Base-by-base conservation (phyloP, 2,329 filamentous ascomycete species). In the Clonostachys solani region DNA sequence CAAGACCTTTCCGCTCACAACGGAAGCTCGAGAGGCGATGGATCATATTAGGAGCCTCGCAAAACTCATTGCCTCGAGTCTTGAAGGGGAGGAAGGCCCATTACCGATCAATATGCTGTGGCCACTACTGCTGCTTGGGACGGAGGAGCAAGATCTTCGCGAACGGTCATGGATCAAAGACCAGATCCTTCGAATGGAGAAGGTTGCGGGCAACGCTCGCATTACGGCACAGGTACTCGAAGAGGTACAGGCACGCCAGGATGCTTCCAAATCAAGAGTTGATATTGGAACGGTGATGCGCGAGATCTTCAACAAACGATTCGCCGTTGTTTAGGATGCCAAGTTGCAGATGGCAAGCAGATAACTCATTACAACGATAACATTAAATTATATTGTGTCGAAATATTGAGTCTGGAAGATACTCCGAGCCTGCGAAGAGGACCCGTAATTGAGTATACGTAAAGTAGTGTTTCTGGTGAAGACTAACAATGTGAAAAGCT, bases 41-140 rank as follows among this genome's bases (percentile, higher is more conserved):
- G 57, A 59, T n/a, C 71, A 73, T 40, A 79, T 79, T 50, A 71
- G 72, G 29, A 66, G 62, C 12, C 61, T 79, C 4, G 68, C 72
- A 17, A 65, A 67, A 35, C 62, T 74, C 35, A 73, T 80, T 47
- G 58, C 58, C 10, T 51, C 52, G 2, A 64, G 71, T n/a, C 54
- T 68, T 8, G 64, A 71, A 29, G 60, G 60, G 1, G 67, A 72
- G 12, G 69, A 74, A 34, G 64, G 72, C 9, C 23, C 23, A 29
- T 60, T 80, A 3, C 77, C 78, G 0, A 74, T 79, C 43, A 81
- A 76, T 49, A 73, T 80, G 65, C 64, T 81, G 6, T 81, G 77
- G 79, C 77, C 77, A 2, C 58, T 80, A 8, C 60, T 81, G 38
- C 78, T 82, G 71, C 66, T 75, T 51, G 77, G 77, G 0, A 72